A percentile compares a stretch with the other conserved stretches of the same genome.
Conservation (phyloP, 2,329 filamentous ascomycete genomes). For the Stylonectria norvegica region DNA sequence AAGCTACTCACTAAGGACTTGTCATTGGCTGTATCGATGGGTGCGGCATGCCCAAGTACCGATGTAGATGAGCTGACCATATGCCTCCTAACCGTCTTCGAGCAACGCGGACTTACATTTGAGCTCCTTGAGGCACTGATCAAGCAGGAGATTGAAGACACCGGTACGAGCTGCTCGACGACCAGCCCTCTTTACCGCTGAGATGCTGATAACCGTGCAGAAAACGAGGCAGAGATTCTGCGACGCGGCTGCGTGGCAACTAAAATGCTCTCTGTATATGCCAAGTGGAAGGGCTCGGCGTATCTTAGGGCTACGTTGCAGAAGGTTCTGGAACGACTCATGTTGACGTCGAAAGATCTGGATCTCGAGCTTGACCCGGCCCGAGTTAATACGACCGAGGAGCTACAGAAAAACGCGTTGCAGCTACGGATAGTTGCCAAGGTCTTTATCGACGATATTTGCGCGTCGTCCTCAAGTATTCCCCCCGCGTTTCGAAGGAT, state of each 20-base stretch:
- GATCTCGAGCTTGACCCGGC: conserved; percentile 66
- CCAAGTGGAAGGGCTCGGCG: conserved; percentile 65
- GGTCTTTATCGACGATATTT: conserved; percentile 69
- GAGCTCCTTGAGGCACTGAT: conserved; percentile 63
- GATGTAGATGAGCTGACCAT: conserved; percentile 69
- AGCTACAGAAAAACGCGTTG: conserved; percentile 62
- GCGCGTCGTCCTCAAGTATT: conserved; percentile 58
- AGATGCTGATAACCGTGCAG: conserved; percentile 31
- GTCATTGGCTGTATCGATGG: conserved; percentile 60
- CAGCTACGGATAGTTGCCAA: conserved; percentile 66
- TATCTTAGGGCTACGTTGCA: conserved; percentile 64
- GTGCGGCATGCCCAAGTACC: conserved; percentile 61
- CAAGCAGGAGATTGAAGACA: conserved; percentile 66
- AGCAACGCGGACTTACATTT: conserved; percentile 61
- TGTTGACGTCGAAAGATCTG: conserved; percentile 63
- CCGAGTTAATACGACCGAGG: conserved; percentile 56
- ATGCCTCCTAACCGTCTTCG: conserved; percentile 66
- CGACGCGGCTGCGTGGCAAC: conserved; percentile 69
- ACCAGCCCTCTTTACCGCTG: neutral
- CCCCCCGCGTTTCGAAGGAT: conserved; percentile 64
- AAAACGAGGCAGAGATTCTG: conserved; percentile 65
- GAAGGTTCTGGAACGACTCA: conserved; percentile 63
- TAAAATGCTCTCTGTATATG: conserved; percentile 68
- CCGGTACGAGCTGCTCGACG: conserved; percentile 39
- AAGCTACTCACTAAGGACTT: conserved; percentile 61